Percentiles rank a stretch among this genome's conserved stretches.
Evolutionary conservation across 805 yeast species (phyloP).

Genomic region (Tetrapisispora fleetii): DNA sequence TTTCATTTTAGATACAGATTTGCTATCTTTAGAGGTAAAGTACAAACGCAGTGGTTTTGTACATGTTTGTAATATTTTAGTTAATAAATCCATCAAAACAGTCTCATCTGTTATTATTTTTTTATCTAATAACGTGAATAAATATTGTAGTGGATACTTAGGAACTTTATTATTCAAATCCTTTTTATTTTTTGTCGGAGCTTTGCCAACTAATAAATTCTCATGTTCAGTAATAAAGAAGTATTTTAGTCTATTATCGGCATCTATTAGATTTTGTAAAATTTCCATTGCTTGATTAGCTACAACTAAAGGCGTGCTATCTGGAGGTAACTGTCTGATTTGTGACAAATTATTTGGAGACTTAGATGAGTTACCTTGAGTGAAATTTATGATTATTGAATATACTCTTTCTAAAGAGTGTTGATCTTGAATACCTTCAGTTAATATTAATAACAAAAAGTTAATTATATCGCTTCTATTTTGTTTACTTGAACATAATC

Average conservation of each 20-base stretch:
- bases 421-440: constrained; percentile 63
- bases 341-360: constrained; percentile 3
- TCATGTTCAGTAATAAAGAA: constrained; percentile 77
- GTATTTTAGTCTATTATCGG: constrained; percentile 56
- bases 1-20: constrained; percentile 20
- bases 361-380: constrained; percentile 25
- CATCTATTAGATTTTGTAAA: constrained; percentile 57
- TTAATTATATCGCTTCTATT: constrained; percentile 68
- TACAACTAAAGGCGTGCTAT: constrained; percentile 57
- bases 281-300: constrained; percentile 74
- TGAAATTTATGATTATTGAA: constrained; percentile 43
- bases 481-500: constrained; percentile 66
- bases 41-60: constrained; percentile 61
- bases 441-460: constrained; percentile 54
- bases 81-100: constrained; percentile 63
- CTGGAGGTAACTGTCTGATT: constrained; percentile 38
- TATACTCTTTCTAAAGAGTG: constrained; percentile 54
- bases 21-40: constrained; percentile 32
- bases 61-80: constrained; percentile 65
- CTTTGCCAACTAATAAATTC: constrained; percentile 31
- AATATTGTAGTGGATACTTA: constrained; percentile 63
- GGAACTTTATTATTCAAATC: constrained; percentile 28
- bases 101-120: constrained; percentile 62
- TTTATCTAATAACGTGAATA: constrained; percentile 54
- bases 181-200: constrained; percentile 28